phyloP scores from a whole-genome alignment of 2,329 filamentous ascomycete genomes.

The Penicillium corylophilum region DNA sequence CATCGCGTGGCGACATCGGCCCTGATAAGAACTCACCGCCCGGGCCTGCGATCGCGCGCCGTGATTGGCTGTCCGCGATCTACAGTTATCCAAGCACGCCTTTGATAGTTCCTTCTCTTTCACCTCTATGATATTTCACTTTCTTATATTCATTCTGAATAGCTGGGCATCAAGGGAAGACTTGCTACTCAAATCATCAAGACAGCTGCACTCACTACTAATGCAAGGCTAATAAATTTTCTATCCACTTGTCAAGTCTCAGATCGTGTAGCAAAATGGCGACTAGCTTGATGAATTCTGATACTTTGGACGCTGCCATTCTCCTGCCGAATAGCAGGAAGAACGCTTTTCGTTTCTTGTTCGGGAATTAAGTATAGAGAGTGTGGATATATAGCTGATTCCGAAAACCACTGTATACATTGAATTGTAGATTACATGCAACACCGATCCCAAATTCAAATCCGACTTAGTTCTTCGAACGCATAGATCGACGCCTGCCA shows the following conservation, averaged over 20 bases:
- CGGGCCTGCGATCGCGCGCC: background rate
- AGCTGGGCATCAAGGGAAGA: no score
- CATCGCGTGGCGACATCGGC: constrained; percentile 35
- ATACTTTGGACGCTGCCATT: constrained; percentile 59
- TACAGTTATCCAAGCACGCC: background rate
- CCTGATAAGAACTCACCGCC: constrained; percentile 31
- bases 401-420: no score
- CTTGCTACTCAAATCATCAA: no score
- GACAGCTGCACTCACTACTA: no score
- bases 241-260: no score
- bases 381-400: no score
- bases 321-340: constrained; percentile 49
- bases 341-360: no score
- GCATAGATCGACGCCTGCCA: constrained; percentile 33
- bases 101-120: background rate
- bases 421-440: background rate
- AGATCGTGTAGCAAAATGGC: no score
- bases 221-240: no score
- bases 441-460: background rate
- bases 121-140: constrained; percentile 15
- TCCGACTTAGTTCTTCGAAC: constrained; percentile 19
- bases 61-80: constrained; percentile 11
- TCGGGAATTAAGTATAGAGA: no score
- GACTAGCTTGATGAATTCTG: no score
- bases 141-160: no score